A percentile compares a stretch with the other conserved stretches of the same genome.
phyloP scores from a whole-genome alignment of 352 stramenopile species.

The Bremia lactucae region DNA sequence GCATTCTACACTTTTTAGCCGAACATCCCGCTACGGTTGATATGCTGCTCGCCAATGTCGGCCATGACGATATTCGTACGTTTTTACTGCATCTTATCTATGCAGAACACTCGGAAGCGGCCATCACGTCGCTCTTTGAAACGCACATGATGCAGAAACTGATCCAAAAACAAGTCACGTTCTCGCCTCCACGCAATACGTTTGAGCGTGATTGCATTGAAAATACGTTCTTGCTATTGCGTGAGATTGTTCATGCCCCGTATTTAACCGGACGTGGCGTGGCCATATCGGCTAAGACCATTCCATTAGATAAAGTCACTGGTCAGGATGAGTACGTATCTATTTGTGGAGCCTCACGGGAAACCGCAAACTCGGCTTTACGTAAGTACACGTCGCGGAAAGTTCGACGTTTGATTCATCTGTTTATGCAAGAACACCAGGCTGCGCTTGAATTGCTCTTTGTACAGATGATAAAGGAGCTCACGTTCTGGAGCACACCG shows the following conservation, averaged over 20 bases:
- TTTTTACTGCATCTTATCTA: conserved; percentile 75
- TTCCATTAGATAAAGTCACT: conserved; percentile 77
- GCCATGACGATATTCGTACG: conserved; percentile 71
- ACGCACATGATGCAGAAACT: conserved; percentile 66
- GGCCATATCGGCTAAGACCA: conserved; percentile 79
- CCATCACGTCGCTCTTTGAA: conserved; percentile 61
- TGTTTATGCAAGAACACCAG: conserved; percentile 76
- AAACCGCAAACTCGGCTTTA: conserved; percentile 72
- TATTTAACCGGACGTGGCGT: conserved; percentile 75
- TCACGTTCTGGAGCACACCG: conserved; percentile 73
- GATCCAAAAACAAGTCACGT: conserved; percentile 67
- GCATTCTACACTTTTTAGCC: conserved; percentile 63
- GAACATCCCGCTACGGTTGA: conserved; percentile 46
- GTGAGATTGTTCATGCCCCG: conserved; percentile 72
- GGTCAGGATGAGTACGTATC: conserved; percentile 82
- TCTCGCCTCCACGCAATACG: conserved; percentile 53
- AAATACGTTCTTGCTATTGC: conserved; percentile 71
- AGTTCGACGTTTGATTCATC: conserved; percentile 68
- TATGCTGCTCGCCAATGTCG: conserved; percentile 69
- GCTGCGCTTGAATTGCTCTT: conserved; percentile 59
- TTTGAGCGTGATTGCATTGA: conserved; percentile 71
- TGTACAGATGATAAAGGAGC: conserved; percentile 73
- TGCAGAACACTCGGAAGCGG: conserved; percentile 68
- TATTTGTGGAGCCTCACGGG: conserved; percentile 72
- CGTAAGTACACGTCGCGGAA: conserved; percentile 83